Evolutionary conservation across 345 rosid genomes (phyloP).

Genomic region (Balakata baccata): DNA sequence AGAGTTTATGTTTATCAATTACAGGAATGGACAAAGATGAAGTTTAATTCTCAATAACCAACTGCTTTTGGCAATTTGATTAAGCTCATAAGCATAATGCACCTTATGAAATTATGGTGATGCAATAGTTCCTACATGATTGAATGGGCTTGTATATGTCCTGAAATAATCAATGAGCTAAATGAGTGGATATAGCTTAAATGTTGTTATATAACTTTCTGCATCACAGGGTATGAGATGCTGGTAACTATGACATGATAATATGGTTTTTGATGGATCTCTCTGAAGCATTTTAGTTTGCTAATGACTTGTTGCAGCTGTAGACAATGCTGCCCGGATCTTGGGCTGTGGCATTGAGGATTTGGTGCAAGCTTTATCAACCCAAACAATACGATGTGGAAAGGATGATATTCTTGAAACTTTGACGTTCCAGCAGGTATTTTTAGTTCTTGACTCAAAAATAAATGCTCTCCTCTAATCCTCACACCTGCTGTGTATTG

Average conservation of each 20-base stretch:
- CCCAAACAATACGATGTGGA: constrained; percentile 66
- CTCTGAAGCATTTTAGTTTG: not conserved
- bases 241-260: not conserved
- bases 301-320: constrained; percentile 49
- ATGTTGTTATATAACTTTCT: not conserved
- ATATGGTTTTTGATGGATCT: not conserved
- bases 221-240: not conserved
- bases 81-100: not conserved
- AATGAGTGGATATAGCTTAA: not conserved
- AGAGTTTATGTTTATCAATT: not conserved
- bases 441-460: constrained; percentile 9
- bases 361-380: constrained; percentile 60
- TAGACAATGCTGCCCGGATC: constrained; percentile 62
- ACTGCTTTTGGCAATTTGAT: not conserved
- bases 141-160: not conserved
- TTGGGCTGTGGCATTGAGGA: constrained; percentile 65
- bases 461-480: not conserved
- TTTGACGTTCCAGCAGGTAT: constrained; percentile 81
- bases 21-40: not conserved
- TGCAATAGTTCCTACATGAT: constrained; percentile 2
- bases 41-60: not conserved
- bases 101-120: not conserved
- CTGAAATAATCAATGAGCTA: constrained; percentile 9
- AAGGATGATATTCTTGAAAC: constrained; percentile 62
- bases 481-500: not conserved